Evolutionary conservation across 2,329 filamentous ascomycete species (phyloP), one percentile per base, ranked within the genome.

Genomic region (Cladosporium sp.): DNA sequence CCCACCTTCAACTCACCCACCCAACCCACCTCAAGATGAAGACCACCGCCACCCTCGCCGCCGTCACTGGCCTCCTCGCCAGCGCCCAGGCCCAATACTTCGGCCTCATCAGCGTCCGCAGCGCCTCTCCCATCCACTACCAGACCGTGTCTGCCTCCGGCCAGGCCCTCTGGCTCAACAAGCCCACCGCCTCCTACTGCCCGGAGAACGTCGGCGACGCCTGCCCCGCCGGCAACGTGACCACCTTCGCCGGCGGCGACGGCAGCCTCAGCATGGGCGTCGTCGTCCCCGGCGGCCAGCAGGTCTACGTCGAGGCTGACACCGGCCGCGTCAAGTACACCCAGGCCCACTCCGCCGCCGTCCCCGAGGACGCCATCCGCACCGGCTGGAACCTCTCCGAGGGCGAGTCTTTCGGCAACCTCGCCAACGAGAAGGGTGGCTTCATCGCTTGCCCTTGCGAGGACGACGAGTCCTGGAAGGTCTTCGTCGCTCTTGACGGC

Each of bases 241-340:
- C 55, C 33, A 32, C 45, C 49, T 55, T 59, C 53, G n/a, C 53
- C 49, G 25, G 52, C 46, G 38, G 53, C 3, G 38, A 30, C 42
- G 57, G 9, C 36, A 42, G 15, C 32, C 59, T 50, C 36, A 43
- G 16, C 29, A 51, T 66, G 49, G 58, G 53, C 7, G 58, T 59
- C 32, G 43, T 53, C 25, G 64, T 65, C 6, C 57, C 58, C 3
- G 62, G 61, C 8, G 63, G 63, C 35, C 63, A 65, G 53, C 55
- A 57, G 49, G 53, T 63, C 43, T 67, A 63, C 59, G 58, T 67
- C 53, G 59, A 63, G 25, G 49, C 59, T 12, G 35, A 46, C 15
- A 57, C 52, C 32, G 65, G 65, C 35, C 49, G 53, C 3, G 49
- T 67, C 18, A 56, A 53, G 27, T 67, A 62, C 56, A 67, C 64